phyloP scores from a whole-genome alignment of 805 yeast species.

The Zygosaccharomyces gambellarensis region DNA sequence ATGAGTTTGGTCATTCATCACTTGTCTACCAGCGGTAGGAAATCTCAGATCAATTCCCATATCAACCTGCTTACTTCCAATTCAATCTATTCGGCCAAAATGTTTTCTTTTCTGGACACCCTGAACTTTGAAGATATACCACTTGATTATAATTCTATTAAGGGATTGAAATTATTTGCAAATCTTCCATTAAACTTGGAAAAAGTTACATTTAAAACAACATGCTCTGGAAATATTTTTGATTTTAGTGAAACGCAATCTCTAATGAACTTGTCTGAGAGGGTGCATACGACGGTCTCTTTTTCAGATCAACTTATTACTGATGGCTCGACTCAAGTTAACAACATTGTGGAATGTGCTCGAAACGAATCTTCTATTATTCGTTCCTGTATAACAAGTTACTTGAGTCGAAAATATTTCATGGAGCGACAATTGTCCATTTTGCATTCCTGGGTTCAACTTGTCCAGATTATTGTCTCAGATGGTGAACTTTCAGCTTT shows the following conservation, averaged over 20 bases:
- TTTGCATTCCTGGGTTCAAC: constrained; percentile 77
- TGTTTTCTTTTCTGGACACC: constrained; percentile 66
- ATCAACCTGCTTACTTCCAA: constrained; percentile 48
- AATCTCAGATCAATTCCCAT: constrained; percentile 41
- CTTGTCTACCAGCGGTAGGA: constrained; percentile 45
- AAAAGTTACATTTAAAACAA: constrained; percentile 33
- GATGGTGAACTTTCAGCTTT: constrained; percentile 49
- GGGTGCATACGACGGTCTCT: constrained; percentile 6
- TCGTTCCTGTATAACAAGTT: constrained; percentile 40
- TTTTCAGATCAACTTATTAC: background rate
- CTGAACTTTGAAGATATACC: constrained; percentile 52
- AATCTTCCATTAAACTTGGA: constrained; percentile 41
- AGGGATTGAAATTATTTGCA: constrained; percentile 28
- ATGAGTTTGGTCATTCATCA: constrained; percentile 70
- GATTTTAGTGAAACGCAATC: constrained; percentile 41
- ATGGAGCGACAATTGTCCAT: constrained; percentile 52
- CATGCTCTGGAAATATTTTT: constrained; percentile 35
- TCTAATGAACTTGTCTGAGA: constrained; percentile 29
- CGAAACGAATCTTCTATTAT: constrained; percentile 14
- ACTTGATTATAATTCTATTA: constrained; percentile 22
- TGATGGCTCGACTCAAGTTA: constrained; percentile 14
- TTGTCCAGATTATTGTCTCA: constrained; percentile 66
- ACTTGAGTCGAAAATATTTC: constrained; percentile 44
- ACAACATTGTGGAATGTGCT: constrained; percentile 14
- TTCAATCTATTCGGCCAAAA: constrained; percentile 57